A percentile compares a stretch with the other conserved stretches of the same genome.
These are phyloP conservation scores for Atalantia buxifolia DNA, from an alignment of 345 rosid genomes.

Conservation along the genomic window DNA sequence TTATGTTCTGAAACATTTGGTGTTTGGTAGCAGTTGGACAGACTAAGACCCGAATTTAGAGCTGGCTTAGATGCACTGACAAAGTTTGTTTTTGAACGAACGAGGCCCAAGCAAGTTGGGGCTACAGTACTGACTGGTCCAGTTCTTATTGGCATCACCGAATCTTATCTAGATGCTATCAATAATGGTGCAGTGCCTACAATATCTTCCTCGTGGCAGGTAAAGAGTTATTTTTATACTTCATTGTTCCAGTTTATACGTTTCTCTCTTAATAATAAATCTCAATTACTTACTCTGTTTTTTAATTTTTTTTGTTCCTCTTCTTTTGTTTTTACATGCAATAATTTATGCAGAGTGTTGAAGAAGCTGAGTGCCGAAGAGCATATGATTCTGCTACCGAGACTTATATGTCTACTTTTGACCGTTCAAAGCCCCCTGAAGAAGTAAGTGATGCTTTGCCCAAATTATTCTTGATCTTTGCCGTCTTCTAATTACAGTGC, in stretches of 20 bases:
- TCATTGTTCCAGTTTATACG: not conserved
- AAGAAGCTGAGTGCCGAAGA: slow-evolving; percentile 93
- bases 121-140: slow-evolving; percentile 93
- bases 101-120: slow-evolving; percentile 94
- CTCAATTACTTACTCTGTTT: not conserved
- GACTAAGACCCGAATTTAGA: slow-evolving; percentile 79
- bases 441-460: slow-evolving; percentile 55
- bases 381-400: slow-evolving; percentile 86
- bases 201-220: slow-evolving; percentile 99
- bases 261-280: not conserved
- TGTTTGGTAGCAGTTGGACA: slow-evolving; percentile 54
- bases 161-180: slow-evolving; percentile 89
- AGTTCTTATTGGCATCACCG: slow-evolving; percentile 79
- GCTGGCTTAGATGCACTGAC: slow-evolving; percentile 91
- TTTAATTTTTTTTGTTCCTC: not conserved
- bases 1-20: not conserved
- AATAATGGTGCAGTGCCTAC: slow-evolving; percentile 99
- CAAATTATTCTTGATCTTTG: slow-evolving; percentile 11
- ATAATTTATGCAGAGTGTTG: slow-evolving; percentile 71
- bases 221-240: slow-evolving; percentile 29
- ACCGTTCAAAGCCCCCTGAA: slow-evolving; percentile 73
- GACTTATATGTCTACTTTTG: slow-evolving; percentile 62
- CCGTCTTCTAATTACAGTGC: slow-evolving; percentile 26
- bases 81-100: slow-evolving; percentile 93
- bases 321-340: not conserved